Evolutionary conservation across 2,329 filamentous ascomycete species (phyloP), one percentile per base, ranked within the genome.

Genomic region (Sphaerulina musiva): DNA sequence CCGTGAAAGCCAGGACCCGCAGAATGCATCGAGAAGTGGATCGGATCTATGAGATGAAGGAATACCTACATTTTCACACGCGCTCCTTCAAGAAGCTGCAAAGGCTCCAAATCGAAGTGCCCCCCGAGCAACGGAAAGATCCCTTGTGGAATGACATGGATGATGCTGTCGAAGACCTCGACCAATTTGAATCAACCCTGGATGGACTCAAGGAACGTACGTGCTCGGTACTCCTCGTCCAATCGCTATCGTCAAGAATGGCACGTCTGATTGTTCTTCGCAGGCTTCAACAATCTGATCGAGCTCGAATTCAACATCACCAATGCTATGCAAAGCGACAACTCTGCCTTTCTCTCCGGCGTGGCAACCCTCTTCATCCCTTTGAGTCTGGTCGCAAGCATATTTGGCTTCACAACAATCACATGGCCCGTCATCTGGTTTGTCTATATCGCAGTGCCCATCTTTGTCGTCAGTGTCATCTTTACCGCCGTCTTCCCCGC

Each of bases 271-370:
- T 4, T 39, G 32, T 10, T 6, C 17, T 8, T 7, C 14, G n/a
- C 34, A 62, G 59, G 61, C 36, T 70, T 70, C 59, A 69, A 67
- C 63, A 71, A 71, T 50, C 59, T 71, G 11, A 68, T 71, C 48
- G 68, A 70, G 44, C 66, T 71, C n/a, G 69, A 71, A 44, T 70
- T 71, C 65, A 71, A 70, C 56, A 70, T 70, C 42, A 64, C 67
- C 45, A 70, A 67, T 46, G 66, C 68, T 2, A 64, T 64, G 7
- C 68, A 70, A 51, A 63, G 67, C 23, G 68, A 70, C 48, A 65
- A 69, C 50, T 62, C 64, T 17, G 61, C 59, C 8, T 71, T 69
- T 52, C 60, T 71, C 7, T 63, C 64, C 17, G 61, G 62, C n/a
- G 59, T 70, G 23, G 69, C 68, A 9, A 69, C 68, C 1, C 54